A percentile compares a stretch with the other conserved stretches of the same genome.
These are phyloP conservation scores for Leucosporidium scottii DNA, from an alignment of 768 basidiomycete genomes.

Conservation along the genomic window DNA sequence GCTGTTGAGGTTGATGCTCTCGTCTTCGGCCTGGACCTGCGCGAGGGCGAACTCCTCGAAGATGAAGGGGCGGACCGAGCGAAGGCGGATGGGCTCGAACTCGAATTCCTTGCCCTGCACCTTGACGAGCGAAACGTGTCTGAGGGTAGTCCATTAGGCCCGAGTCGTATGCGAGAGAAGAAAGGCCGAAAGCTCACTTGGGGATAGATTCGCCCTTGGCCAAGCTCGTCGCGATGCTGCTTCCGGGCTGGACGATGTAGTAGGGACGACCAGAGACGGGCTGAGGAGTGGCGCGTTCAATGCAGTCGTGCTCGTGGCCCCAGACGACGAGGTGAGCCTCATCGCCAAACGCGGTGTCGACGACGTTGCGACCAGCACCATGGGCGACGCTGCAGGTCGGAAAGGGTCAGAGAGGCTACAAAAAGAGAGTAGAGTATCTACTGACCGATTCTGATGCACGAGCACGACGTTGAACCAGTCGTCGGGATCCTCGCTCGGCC, in stretches of 20 bases:
- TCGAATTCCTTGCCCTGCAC: slow-evolving; percentile 84
- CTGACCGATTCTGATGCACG: slow-evolving; percentile 91
- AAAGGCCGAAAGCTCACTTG: slow-evolving; percentile 55
- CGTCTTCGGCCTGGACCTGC: slow-evolving; percentile 58
- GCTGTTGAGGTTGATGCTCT: slow-evolving; percentile 68
- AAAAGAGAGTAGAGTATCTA: background rate
- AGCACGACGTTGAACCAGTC: slow-evolving; percentile 93
- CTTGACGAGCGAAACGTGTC: slow-evolving; percentile 82
- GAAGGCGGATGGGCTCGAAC: slow-evolving; percentile 73
- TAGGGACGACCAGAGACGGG: slow-evolving; percentile 85
- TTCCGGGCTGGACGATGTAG: slow-evolving; percentile 88
- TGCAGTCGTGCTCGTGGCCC: slow-evolving; percentile 99
- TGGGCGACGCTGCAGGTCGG: slow-evolving; percentile 66
- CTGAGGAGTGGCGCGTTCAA: slow-evolving; percentile 66
- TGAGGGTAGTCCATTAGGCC: slow-evolving; percentile 40
- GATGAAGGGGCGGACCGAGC: slow-evolving; percentile 90
- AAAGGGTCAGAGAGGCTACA: background rate
- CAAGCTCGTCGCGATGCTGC: slow-evolving; percentile 86
- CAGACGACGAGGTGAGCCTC: slow-evolving; percentile 87
- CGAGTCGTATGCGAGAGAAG: background rate
- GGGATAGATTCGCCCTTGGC: slow-evolving; percentile 86
- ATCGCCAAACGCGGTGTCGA: slow-evolving; percentile 96
- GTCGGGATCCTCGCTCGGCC: slow-evolving; percentile 74
- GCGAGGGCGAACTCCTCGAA: slow-evolving; percentile 66
- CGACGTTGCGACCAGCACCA: slow-evolving; percentile 87